A percentile compares a stretch with the other conserved stretches of the same genome.
Evolutionary conservation across 75 land plant species (phyloP).

Genomic region (Picea glauca): DNA sequence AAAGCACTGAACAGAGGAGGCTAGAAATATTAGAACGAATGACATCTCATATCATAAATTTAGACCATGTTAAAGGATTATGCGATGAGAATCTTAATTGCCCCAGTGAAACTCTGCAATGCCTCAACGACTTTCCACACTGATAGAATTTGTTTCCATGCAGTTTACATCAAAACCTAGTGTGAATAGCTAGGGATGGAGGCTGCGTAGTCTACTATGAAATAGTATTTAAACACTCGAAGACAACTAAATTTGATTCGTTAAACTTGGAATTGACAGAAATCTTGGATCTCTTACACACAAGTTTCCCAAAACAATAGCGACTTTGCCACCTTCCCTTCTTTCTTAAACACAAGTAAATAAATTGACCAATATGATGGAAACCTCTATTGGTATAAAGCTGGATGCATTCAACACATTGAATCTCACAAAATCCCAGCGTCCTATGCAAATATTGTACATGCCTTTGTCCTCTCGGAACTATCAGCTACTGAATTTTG

Average conservation of each 20-base stretch:
- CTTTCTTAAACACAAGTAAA: background rate
- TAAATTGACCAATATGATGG: background rate
- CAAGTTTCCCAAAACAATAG: background rate
- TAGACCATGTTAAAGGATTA: background rate
- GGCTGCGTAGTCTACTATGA: background rate
- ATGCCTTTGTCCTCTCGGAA: background rate
- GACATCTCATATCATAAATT: background rate
- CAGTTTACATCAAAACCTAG: background rate
- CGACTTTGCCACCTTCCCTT: background rate
- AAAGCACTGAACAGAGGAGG: background rate
- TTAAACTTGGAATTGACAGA: background rate
- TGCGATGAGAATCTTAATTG: background rate
- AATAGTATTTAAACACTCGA: background rate
- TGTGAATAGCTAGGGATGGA: background rate
- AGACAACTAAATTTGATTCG: background rate
- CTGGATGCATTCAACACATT: slow-evolving; percentile 3
- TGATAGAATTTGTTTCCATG: background rate
- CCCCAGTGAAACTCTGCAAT: background rate
- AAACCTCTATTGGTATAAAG: background rate
- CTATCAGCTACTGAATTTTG: background rate
- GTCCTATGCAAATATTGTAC: background rate
- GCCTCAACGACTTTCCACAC: background rate
- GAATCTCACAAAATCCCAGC: background rate
- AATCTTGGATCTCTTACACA: slow-evolving; percentile 9
- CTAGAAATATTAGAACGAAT: background rate